Percentiles rank a stretch among this genome's conserved stretches.
phyloP scores from a whole-genome alignment of 345 rosid species.

The Ricinus communis region DNA sequence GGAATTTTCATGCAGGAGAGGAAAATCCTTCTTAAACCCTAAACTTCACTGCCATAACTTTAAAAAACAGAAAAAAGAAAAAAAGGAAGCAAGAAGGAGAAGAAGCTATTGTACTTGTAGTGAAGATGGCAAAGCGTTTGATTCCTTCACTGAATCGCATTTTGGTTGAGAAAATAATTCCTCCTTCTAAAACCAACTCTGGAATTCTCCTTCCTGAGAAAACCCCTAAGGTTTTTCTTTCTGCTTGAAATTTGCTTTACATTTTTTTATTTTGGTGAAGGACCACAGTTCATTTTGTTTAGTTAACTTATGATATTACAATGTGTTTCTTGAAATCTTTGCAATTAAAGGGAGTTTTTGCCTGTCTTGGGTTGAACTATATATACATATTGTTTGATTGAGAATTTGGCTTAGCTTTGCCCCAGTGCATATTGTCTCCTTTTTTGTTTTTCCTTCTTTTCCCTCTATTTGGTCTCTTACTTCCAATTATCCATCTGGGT shows the following conservation, averaged over 20 bases:
- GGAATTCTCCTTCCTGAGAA: conserved; percentile 30
- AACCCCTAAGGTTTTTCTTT: conserved; percentile 18
- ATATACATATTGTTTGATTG: no score
- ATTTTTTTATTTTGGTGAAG: background rate
- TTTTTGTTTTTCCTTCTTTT: no score
- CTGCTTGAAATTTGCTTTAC: background rate
- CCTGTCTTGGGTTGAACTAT: background rate
- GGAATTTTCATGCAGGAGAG: background rate
- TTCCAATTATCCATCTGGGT: no score
- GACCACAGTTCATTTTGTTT: background rate
- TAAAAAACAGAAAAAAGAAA: no score
- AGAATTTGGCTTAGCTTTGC: no score
- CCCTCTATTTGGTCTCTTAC: no score
- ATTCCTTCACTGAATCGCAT: conserved; percentile 25
- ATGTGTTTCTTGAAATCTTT: no score
- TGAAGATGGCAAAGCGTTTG: conserved; percentile 27
- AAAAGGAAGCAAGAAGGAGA: no score
- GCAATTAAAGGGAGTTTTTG: no score
- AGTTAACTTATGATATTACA: no score
- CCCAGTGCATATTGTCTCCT: no score
- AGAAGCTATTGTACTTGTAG: no score
- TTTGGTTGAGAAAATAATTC: conserved; percentile 31
- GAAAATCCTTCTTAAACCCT: conserved; percentile 9
- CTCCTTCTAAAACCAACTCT: conserved; percentile 27
- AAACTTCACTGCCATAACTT: background rate